phyloP scores from a whole-genome alignment of 345 rosid genomes.

The Lepidium africanum region DNA sequence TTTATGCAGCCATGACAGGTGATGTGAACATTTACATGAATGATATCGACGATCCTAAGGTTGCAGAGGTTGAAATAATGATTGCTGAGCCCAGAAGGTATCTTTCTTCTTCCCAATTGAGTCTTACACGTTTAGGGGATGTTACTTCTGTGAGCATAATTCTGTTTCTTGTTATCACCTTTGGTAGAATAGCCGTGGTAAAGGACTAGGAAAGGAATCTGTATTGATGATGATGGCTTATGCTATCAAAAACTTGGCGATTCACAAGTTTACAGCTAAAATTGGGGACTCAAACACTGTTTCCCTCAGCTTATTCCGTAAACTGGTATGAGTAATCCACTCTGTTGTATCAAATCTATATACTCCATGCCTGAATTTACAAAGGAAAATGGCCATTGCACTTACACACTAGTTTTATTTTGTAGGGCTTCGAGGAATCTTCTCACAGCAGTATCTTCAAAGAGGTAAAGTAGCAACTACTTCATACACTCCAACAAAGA shows the following conservation, averaged over 20 bases:
- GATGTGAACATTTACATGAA: conserved; percentile 94
- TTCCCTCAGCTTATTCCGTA: conserved; percentile 64
- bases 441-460: conserved; percentile 63
- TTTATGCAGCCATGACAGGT: conserved; percentile 70
- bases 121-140: neutral
- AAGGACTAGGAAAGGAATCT: conserved; percentile 88
- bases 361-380: neutral
- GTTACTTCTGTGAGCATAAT: neutral
- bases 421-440: conserved; percentile 65
- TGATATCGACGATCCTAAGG: conserved; percentile 69
- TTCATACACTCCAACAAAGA: neutral
- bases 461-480: conserved; percentile 51
- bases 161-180: neutral
- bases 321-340: conserved; percentile 41
- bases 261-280: conserved; percentile 57
- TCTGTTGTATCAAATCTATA: neutral
- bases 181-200: conserved; percentile 79
- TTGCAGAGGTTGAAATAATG: conserved; percentile 92
- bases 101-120: neutral
- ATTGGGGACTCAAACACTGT: conserved; percentile 76
- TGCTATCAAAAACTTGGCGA: conserved; percentile 54
- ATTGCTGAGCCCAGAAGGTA: conserved; percentile 84
- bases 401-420: neutral
- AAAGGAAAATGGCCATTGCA: neutral
- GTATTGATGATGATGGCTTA: conserved; percentile 87